Conservation (phyloP, 1,139 yeast genomes). For the Yamadazyma friedrichii region DNA sequence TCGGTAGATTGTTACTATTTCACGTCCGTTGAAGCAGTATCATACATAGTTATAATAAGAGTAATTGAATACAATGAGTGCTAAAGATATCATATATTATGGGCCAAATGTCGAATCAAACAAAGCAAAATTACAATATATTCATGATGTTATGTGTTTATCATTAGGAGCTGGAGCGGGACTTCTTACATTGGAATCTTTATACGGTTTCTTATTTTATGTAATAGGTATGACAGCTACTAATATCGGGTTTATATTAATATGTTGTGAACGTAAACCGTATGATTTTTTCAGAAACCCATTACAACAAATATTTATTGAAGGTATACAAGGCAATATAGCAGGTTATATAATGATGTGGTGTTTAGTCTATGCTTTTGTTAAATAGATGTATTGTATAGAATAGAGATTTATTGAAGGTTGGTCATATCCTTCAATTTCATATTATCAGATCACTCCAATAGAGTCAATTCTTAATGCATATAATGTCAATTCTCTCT, state of each 20-base stretch:
- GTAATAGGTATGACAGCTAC: conserved; percentile 45
- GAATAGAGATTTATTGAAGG: not conserved
- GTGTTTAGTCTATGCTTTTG: conserved; percentile 77
- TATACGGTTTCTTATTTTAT: conserved; percentile 62
- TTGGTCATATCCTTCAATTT: too few species aligned
- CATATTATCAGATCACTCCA: too few species aligned
- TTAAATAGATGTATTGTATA: conserved; percentile 19
- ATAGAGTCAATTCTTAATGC: not conserved
- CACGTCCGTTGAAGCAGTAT: too few species aligned
- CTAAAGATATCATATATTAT: conserved; percentile 14
- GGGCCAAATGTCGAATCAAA: conserved; percentile 33
- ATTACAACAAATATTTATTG: conserved; percentile 53
- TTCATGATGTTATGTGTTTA: conserved; percentile 66
- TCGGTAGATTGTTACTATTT: not conserved
- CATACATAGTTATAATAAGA: too few species aligned
- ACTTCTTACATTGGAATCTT: conserved; percentile 63
- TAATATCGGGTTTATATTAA: conserved; percentile 38
- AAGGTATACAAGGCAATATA: conserved; percentile 55
- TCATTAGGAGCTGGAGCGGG: conserved; percentile 74
- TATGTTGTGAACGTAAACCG: conserved; percentile 46
- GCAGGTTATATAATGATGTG: conserved; percentile 81
- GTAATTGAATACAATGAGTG: not conserved
- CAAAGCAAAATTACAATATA: conserved; percentile 43
- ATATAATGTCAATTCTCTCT: not conserved
- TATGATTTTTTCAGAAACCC: conserved; percentile 52